These are phyloP conservation scores for Arachnomyces sp. DNA, from an alignment of 2,329 filamentous ascomycete species.

Conservation along the genomic window DNA sequence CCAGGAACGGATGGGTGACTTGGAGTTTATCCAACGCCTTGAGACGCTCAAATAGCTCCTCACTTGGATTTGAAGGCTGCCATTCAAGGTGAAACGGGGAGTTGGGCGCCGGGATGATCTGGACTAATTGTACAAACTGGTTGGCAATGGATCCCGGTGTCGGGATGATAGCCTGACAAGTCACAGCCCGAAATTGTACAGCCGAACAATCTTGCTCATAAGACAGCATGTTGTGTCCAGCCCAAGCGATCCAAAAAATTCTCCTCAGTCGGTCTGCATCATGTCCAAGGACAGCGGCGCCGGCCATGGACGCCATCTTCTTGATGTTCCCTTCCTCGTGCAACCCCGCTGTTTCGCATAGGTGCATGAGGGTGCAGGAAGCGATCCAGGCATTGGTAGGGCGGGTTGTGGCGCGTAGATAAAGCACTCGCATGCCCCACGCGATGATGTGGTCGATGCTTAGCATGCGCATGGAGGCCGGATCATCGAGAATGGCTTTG, in stretches of 20 bases:
- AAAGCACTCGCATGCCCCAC: too few species aligned
- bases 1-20: conserved; percentile 20
- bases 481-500: conserved; percentile 26
- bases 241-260: conserved; percentile 29
- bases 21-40: conserved; percentile 12
- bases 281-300: conserved; percentile 14
- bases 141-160: conserved; percentile 18
- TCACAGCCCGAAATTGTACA: conserved; percentile 19
- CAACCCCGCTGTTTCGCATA: conserved; percentile 21
- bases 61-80: conserved; percentile 10
- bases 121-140: conserved; percentile 22
- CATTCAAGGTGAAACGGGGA: conserved; percentile 17
- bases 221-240: conserved; percentile 24
- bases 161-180: conserved; percentile 17
- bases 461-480: conserved; percentile 19
- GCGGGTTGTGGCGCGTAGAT: conserved; percentile 24
- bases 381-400: conserved; percentile 26
- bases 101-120: too few species aligned
- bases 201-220: conserved; percentile 29
- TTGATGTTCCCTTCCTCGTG: conserved; percentile 23
- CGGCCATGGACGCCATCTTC: conserved; percentile 18
- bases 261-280: conserved; percentile 24
- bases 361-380: conserved; percentile 25
- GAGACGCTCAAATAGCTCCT: conserved; percentile 21
- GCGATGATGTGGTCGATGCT: conserved; percentile 23